These are phyloP conservation scores for Erythrophleum ivorense DNA, from an alignment of 331 rosid species.

Conservation along the genomic window DNA sequence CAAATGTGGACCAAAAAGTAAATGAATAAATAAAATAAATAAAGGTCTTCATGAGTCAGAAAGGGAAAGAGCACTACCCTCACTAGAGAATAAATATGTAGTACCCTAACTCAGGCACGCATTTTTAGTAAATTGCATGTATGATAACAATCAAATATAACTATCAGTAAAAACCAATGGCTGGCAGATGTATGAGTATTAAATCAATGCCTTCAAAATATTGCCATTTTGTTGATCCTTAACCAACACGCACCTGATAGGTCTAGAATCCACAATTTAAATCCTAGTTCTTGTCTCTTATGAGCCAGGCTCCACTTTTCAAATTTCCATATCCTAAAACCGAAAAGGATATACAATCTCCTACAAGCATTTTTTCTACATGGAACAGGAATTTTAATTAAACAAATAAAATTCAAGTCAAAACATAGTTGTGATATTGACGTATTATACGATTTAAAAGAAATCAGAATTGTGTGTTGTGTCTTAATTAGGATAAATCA, in stretches of 20 bases:
- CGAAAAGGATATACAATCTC: background rate
- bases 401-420: background rate
- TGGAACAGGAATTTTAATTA: background rate
- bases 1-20: background rate
- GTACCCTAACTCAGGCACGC: background rate
- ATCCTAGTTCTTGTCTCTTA: conserved; percentile 3
- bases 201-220: background rate
- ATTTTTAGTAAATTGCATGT: background rate
- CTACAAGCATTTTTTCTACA: background rate
- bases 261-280: background rate
- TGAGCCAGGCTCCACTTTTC: background rate
- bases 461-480: background rate
- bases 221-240: background rate
- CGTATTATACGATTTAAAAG: conserved; percentile 3
- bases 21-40: background rate
- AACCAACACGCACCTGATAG: background rate
- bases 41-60: background rate
- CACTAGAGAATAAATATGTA: background rate
- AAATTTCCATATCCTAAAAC: conserved; percentile 7
- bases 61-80: background rate
- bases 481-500: background rate
- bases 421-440: background rate
- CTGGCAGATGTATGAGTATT: background rate
- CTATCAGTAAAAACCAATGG: background rate
- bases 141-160: background rate